phyloP scores from a whole-genome alignment of 768 basidiomycete genomes.

The Macrocybe gigantea region DNA sequence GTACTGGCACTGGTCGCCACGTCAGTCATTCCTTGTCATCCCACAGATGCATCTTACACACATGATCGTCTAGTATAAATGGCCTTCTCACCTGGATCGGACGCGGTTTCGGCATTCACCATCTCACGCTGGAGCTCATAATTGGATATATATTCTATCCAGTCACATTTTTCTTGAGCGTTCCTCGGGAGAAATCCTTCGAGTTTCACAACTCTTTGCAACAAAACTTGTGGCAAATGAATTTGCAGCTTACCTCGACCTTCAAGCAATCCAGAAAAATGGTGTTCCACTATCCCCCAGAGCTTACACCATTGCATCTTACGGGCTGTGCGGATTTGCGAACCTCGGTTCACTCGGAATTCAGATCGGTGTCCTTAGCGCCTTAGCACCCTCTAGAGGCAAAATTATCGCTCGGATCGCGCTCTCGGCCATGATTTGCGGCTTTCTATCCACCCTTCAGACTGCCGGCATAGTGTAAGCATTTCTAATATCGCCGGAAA shows the following conservation, averaged over 20 bases:
- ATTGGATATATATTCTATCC: conserved; percentile 89
- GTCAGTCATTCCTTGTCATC: conserved; percentile 19
- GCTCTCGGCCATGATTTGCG: conserved; percentile 38
- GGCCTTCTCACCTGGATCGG: conserved; percentile 89
- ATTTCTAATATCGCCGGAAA: conserved; percentile 7
- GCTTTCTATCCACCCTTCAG: conserved; percentile 30
- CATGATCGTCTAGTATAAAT: conserved; percentile 45
- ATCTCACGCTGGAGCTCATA: conserved; percentile 78
- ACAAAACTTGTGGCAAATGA: conserved; percentile 87
- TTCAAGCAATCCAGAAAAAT: conserved; percentile 43
- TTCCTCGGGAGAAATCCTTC: conserved; percentile 79
- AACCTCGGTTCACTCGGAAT: conserved; percentile 85
- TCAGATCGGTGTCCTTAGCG: conserved; percentile 50
- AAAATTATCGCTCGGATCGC: conserved; percentile 70
- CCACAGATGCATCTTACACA: neutral
- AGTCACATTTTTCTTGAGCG: conserved; percentile 74
- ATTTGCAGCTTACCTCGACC: conserved; percentile 68
- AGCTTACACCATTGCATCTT: conserved; percentile 78
- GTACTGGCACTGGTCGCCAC: conserved; percentile 75
- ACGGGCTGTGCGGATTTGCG: conserved; percentile 88
- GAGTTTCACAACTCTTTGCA: conserved; percentile 75
- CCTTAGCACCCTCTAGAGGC: conserved; percentile 46
- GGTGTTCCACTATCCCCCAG: conserved; percentile 57
- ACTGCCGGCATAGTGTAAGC: conserved; percentile 21
- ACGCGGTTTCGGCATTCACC: conserved; percentile 75